Conservation (phyloP, 1,284 basidiomycete genomes). For the Fomitopsis betulina region DNA sequence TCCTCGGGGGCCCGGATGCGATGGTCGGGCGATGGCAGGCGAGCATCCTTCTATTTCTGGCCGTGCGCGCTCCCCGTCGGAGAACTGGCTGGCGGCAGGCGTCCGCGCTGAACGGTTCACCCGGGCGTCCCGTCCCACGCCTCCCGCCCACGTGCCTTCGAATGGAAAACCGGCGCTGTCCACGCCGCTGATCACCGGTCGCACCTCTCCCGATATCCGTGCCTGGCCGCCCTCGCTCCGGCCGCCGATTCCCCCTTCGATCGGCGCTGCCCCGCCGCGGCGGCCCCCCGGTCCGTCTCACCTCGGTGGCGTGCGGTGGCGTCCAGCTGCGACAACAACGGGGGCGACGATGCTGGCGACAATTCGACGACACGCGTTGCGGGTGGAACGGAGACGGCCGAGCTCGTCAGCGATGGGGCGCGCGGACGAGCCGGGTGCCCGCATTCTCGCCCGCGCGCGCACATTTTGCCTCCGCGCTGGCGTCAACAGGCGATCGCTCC, state of each 20-base stretch:
- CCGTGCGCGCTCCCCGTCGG: slow-evolving; percentile 16
- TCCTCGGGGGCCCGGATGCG: slow-evolving; percentile 10
- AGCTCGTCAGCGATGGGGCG: too few species aligned
- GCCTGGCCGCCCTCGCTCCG: not conserved
- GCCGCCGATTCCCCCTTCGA: not conserved
- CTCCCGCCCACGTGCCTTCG: slow-evolving; percentile 23
- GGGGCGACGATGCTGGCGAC: too few species aligned
- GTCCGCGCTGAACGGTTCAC: slow-evolving; percentile 12
- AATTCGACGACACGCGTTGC: not conserved
- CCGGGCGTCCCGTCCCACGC: slow-evolving; percentile 15
- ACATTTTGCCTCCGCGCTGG: not conserved
- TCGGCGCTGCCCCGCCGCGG: not conserved
- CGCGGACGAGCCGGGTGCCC: too few species aligned
- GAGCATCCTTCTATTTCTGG: slow-evolving; percentile 10
- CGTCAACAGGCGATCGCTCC: not conserved
- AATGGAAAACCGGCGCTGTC: slow-evolving; percentile 15
- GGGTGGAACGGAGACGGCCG: not conserved
- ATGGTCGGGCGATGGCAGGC: slow-evolving; percentile 3
- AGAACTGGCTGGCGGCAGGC: slow-evolving; percentile 1
- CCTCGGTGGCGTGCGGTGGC: too few species aligned
- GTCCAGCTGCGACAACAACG: too few species aligned
- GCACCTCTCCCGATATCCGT: not conserved
- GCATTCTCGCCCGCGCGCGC: not conserved
- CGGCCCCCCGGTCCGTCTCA: not conserved
- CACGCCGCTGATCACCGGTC: slow-evolving; percentile 6